Evolutionary conservation across 805 yeast genomes (phyloP).

Genomic region (Saccharomycopsis olivae): DNA sequence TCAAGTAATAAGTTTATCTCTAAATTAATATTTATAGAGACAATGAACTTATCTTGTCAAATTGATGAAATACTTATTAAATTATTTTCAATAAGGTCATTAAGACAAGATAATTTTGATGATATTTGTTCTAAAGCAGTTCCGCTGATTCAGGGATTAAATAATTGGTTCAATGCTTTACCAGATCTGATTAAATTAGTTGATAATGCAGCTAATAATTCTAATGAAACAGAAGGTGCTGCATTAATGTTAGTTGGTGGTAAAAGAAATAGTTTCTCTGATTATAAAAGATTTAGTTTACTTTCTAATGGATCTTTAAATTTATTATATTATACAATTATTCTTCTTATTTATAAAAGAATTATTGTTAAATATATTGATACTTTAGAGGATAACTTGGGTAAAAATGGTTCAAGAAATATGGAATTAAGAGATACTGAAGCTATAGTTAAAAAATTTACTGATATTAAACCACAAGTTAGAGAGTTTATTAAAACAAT

Average conservation of each 20-base stretch:
- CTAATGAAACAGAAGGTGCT: not conserved
- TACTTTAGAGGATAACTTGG: constrained; percentile 6
- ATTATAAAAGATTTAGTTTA: constrained; percentile 7
- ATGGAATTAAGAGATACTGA: not conserved
- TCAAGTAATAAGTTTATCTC: constrained; percentile 3
- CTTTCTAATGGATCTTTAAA: constrained; percentile 20
- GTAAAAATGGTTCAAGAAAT: constrained; percentile 1
- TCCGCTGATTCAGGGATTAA: constrained; percentile 17
- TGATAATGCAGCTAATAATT: not conserved
- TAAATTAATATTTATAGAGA: constrained; percentile 21
- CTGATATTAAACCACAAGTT: constrained; percentile 18
- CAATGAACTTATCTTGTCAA: constrained; percentile 21
- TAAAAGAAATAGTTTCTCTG: not conserved
- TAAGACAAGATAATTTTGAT: constrained; percentile 21
- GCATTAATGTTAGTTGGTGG: not conserved
- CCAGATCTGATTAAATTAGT: constrained; percentile 16
- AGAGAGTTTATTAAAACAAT: constrained; percentile 17
- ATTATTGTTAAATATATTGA: constrained; percentile 21
- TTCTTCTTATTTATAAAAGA: constrained; percentile 21
- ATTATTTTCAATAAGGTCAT: constrained; percentile 21
- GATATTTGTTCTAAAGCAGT: constrained; percentile 17
- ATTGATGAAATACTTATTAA: constrained; percentile 20
- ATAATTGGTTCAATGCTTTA: constrained; percentile 21
- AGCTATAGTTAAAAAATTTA: constrained; percentile 4
- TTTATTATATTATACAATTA: constrained; percentile 20